Base-by-base conservation (phyloP, 1,284 basidiomycete species). In the Malassezia nana region DNA sequence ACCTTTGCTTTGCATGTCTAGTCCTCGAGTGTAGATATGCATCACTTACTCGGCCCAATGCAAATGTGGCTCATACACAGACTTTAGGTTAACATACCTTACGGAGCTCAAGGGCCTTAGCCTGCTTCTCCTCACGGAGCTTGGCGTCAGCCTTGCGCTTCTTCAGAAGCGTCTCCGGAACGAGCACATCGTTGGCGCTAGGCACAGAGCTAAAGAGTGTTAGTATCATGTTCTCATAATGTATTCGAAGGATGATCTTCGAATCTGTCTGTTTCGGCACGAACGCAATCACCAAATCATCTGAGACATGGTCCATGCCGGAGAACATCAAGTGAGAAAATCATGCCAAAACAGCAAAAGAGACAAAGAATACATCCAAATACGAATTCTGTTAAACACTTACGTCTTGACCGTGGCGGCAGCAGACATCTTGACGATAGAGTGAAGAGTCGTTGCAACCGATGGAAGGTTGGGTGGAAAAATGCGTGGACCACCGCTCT, bases 91-190 rank as follows among this genome's bases (percentile, higher is more conserved):
- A 54, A 60, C 68, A 61, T 76, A 96, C 92, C 87, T 95, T 96
- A 76, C 87, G 86, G 70, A 87, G 86, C 75, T 87, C 87, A 48
- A 81, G 77, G 31, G 87, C 87, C 64, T 87, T 86, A 65, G 82
- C 83, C 72, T 91, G 81, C 76, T 88, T 89, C 77, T 95, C 91
- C 81, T 95, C 90, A 72, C 90, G 83, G 64, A 86, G 86, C 83
- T 95, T 94, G 81, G 91, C 89, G 76, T 86, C 94, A 78, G 90
- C 85, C 81, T 94, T 92, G 79, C 94, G 84, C 83, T 96, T 99
- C 68, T 74, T 74, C 64, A 74, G 68, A 50, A 74, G 64, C 42
- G 71, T 74, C 67, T 74, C 71, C 54, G 71, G 71, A 52, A 71
- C 59, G 62, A 72, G 67, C 49, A 74, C 68, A 61, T 70, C 63